phyloP scores from a whole-genome alignment of 1,284 basidiomycete species.

The Malassezia obtusa region DNA sequence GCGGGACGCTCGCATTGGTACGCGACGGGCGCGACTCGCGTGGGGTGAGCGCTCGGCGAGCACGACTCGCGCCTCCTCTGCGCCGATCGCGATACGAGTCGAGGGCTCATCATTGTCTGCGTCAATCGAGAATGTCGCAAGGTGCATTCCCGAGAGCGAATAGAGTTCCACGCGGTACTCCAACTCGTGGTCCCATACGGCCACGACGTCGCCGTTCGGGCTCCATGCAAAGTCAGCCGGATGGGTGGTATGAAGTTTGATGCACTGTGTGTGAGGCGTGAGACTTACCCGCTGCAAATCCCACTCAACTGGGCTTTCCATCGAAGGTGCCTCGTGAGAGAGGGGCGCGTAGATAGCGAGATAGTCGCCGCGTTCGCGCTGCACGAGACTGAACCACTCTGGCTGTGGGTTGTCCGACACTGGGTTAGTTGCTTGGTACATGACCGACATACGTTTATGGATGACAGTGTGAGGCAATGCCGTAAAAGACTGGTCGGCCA shows the following conservation, averaged over 20 bases:
- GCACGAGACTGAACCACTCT: constrained; percentile 1
- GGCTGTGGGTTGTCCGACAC: neutral
- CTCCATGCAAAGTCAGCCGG: constrained; percentile 10
- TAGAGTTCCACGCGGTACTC: constrained; percentile 10
- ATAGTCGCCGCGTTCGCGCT: constrained; percentile 1
- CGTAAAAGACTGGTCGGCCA: constrained; percentile 10
- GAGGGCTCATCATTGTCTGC: neutral
- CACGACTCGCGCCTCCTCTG: neutral
- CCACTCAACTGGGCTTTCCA: constrained; percentile 5
- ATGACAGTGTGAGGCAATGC: constrained; percentile 1
- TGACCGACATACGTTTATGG: neutral
- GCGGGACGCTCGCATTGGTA: neutral
- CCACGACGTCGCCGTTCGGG: constrained; percentile 6
- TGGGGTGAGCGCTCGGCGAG: neutral
- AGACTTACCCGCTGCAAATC: neutral
- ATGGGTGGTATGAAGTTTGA: constrained; percentile 1
- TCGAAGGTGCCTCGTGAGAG: neutral
- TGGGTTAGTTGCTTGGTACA: neutral
- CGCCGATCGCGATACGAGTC: neutral
- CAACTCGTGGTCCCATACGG: constrained; percentile 7
- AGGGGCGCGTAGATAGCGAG: constrained; percentile 3
- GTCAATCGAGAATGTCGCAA: neutral
- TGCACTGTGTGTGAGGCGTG: neutral
- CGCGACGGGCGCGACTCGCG: constrained; percentile 3
- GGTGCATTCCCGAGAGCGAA: constrained; percentile 1